phyloP scores from a whole-genome alignment of 2,329 filamentous ascomycete species.

The Xenoacremonium recifei region DNA sequence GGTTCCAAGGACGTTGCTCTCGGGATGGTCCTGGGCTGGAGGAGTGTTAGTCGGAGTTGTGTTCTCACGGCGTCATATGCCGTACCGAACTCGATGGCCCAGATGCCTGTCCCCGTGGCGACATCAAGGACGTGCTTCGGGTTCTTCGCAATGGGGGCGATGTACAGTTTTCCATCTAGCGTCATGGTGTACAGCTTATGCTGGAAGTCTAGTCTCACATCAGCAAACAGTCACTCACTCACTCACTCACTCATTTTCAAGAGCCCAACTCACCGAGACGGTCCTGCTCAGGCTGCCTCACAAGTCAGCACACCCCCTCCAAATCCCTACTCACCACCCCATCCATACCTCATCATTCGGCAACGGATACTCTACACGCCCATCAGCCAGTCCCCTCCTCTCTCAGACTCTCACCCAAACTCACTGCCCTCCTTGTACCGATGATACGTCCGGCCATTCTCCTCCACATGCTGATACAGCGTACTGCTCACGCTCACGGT shows the following conservation, averaged over 20 bases:
- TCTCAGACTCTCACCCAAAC: neutral
- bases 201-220: neutral
- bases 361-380: neutral
- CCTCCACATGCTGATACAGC: neutral
- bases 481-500: neutral
- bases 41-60: neutral
- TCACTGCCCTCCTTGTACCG: conserved; percentile 1
- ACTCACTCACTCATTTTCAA: neutral
- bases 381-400: neutral
- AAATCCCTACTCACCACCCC: neutral
- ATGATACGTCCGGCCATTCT: neutral
- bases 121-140: conserved; percentile 46
- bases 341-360: neutral
- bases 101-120: conserved; percentile 51
- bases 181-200: neutral
- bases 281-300: neutral
- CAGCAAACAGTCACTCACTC: no score
- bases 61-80: conserved; percentile 2
- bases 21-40: conserved; percentile 38
- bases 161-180: conserved; percentile 41
- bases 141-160: conserved; percentile 39
- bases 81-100: conserved; percentile 49
- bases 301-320: neutral
- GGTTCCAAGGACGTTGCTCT: conserved; percentile 39
- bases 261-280: neutral